Percentiles rank a stretch among this genome's conserved stretches.
These are phyloP conservation scores for Brachypodium distachyon DNA, from an alignment of 202 grass and related monocot species.

Conservation along the genomic window DNA sequence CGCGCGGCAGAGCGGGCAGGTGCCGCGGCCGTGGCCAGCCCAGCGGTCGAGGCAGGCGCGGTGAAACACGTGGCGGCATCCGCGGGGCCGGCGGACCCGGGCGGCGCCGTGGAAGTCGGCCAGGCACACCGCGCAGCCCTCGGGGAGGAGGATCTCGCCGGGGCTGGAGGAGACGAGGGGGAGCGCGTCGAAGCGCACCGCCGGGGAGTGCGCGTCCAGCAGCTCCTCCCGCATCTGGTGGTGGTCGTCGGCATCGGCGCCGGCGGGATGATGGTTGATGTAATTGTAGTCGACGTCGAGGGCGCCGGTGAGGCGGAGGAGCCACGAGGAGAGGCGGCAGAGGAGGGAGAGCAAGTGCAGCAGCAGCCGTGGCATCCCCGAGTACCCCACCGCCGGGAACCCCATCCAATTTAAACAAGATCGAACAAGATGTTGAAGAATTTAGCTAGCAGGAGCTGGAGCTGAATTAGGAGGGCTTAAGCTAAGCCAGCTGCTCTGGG, in stretches of 20 bases:
- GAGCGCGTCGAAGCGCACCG: conserved; percentile 51
- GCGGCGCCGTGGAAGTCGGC: conserved; percentile 48
- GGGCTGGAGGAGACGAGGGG: not conserved
- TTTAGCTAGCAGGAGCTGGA: too few species aligned
- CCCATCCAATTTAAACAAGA: conserved; percentile 1
- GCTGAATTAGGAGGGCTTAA: too few species aligned
- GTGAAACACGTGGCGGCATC: conserved; percentile 70
- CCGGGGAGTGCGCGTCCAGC: conserved; percentile 44
- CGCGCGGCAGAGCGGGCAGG: conserved; percentile 69
- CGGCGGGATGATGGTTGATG: too few species aligned
- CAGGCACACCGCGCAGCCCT: conserved; percentile 62
- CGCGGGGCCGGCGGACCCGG: conserved; percentile 42
- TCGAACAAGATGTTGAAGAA: not conserved
- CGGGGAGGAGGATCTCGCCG: not conserved
- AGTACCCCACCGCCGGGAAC: conserved; percentile 51
- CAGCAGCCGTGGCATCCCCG: conserved; percentile 49
- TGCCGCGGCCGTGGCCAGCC: conserved; percentile 42
- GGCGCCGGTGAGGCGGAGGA: conserved; percentile 43
- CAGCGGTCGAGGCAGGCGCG: conserved; percentile 53
- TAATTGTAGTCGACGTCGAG: not conserved
- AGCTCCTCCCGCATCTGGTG: too few species aligned
- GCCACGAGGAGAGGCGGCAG: conserved; percentile 44
- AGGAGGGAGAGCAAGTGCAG: conserved; percentile 52
- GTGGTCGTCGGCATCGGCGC: too few species aligned
- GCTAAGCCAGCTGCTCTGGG: too few species aligned